These are phyloP conservation scores for Penicillium thymicola DNA, from an alignment of 2,329 filamentous ascomycete genomes.

Conservation along the genomic window DNA sequence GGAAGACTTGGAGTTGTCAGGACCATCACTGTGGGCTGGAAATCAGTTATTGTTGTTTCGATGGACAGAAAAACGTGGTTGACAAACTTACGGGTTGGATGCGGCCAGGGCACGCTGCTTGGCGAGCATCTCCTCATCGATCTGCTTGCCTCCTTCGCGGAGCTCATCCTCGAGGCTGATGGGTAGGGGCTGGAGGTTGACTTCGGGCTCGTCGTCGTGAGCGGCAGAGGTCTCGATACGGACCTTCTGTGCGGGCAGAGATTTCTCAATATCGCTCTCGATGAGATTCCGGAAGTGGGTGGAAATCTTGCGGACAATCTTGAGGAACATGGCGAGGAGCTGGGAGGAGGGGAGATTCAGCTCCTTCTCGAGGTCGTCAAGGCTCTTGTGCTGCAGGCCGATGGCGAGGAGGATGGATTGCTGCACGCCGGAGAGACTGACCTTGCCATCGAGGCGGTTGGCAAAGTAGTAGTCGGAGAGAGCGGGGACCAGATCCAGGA, in stretches of 20 bases:
- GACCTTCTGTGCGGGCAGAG: slow-evolving; percentile 57
- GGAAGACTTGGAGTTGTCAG: slow-evolving; percentile 60
- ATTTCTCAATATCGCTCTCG: slow-evolving; percentile 66
- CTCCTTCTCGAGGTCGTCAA: slow-evolving; percentile 78
- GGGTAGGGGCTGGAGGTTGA: slow-evolving; percentile 67
- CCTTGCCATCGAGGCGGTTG: slow-evolving; percentile 63
- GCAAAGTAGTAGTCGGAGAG: slow-evolving; percentile 84
- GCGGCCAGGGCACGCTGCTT: slow-evolving; percentile 88
- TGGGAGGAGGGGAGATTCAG: slow-evolving; percentile 71
- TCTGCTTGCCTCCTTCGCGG: slow-evolving; percentile 75
- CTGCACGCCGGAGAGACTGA: slow-evolving; percentile 79
- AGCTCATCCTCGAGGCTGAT: slow-evolving; percentile 75
- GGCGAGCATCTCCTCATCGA: slow-evolving; percentile 66
- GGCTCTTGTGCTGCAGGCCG: slow-evolving; percentile 83
- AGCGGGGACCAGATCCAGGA: slow-evolving; percentile 83
- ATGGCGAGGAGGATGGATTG: slow-evolving; percentile 83
- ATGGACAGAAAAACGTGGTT: background rate
- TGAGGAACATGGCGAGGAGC: slow-evolving; percentile 94
- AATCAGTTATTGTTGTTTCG: slow-evolving; percentile 42
- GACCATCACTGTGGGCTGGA: slow-evolving; percentile 41
- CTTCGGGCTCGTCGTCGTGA: slow-evolving; percentile 64
- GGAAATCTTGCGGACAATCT: slow-evolving; percentile 85
- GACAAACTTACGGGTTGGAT: slow-evolving; percentile 70
- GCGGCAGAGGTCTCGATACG: slow-evolving; percentile 46
- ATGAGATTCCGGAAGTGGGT: slow-evolving; percentile 73